phyloP scores from a whole-genome alignment of 805 yeast genomes.

The Starmerella gropengiesseri region DNA sequence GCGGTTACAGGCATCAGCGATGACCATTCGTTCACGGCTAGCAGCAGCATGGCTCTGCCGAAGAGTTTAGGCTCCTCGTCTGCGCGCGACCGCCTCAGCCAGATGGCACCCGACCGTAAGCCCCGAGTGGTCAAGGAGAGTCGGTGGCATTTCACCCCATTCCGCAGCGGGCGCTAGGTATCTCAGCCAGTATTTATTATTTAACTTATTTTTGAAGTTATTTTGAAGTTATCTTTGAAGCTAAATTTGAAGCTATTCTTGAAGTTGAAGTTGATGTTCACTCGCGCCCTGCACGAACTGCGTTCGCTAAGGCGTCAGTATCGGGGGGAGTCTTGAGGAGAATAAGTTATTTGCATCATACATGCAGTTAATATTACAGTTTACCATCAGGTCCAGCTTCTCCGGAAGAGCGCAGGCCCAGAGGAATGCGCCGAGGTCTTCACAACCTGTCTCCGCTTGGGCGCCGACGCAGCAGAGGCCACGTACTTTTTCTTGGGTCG shows the following conservation, averaged over 20 bases:
- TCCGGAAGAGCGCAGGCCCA: conserved; percentile 10
- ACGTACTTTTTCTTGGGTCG: conserved; percentile 7
- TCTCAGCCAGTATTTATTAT: no score
- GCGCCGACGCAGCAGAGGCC: conserved; percentile 6
- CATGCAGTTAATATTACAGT: no score
- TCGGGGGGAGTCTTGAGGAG: no score
- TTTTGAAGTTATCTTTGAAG: no score
- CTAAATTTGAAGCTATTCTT: no score
- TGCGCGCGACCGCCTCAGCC: conserved; percentile 7
- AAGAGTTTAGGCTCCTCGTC: background rate
- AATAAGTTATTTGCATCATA: no score
- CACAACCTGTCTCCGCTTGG: conserved; percentile 8
- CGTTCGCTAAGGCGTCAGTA: no score
- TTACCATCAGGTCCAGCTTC: conserved; percentile 12
- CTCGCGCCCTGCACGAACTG: no score
- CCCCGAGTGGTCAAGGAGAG: conserved; percentile 5
- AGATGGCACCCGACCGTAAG: conserved; percentile 2
- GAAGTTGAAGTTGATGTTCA: no score
- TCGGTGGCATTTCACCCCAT: conserved; percentile 19
- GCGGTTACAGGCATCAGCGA: conserved; percentile 9
- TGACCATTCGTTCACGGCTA: conserved; percentile 1
- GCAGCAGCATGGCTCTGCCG: background rate
- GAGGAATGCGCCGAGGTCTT: conserved; percentile 1
- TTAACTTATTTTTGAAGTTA: no score
- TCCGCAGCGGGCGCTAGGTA: conserved; percentile 10